These are phyloP conservation scores for Candida ulmi DNA, from an alignment of 805 yeast genomes.

Conservation along the genomic window DNA sequence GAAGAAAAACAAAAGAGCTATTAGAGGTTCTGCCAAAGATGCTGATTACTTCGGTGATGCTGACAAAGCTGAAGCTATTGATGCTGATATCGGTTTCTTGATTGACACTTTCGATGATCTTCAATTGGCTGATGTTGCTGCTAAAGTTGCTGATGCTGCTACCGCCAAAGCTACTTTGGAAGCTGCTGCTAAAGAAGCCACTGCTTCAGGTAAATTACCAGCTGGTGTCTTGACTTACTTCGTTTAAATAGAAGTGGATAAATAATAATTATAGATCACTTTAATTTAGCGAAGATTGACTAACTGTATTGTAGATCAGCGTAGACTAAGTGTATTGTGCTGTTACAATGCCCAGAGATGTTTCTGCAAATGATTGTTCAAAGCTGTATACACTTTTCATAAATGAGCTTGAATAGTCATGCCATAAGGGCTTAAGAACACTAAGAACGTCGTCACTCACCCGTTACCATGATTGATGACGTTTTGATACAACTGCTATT, in stretches of 20 bases:
- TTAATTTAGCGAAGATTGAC: too few relatives aligned
- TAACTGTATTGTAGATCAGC: too few relatives aligned
- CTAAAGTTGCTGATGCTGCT: conserved; percentile 51
- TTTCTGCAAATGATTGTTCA: too few relatives aligned
- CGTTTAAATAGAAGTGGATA: conserved; percentile 13
- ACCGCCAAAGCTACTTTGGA: conserved; percentile 54
- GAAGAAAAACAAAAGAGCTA: conserved; percentile 92
- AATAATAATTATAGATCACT: too few relatives aligned
- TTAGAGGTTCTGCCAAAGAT: conserved; percentile 81
- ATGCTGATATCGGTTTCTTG: conserved; percentile 73
- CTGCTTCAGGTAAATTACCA: conserved; percentile 49
- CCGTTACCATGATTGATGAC: too few relatives aligned
- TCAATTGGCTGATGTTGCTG: conserved; percentile 70
- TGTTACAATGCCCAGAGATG: too few relatives aligned
- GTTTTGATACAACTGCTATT: too few relatives aligned
- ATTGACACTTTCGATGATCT: conserved; percentile 78
- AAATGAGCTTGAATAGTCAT: too few relatives aligned
- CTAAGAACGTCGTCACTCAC: too few relatives aligned
- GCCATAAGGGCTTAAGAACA: too few relatives aligned
- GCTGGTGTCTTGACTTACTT: conserved; percentile 52
- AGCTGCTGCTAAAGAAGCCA: conserved; percentile 49
- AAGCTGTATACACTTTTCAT: too few relatives aligned
- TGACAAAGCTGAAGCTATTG: conserved; percentile 58
- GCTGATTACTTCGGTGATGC: conserved; percentile 80
- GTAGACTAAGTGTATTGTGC: too few relatives aligned